Evolutionary conservation across 2,329 filamentous ascomycete species (phyloP).

Genomic region (Cercospora sojina): DNA sequence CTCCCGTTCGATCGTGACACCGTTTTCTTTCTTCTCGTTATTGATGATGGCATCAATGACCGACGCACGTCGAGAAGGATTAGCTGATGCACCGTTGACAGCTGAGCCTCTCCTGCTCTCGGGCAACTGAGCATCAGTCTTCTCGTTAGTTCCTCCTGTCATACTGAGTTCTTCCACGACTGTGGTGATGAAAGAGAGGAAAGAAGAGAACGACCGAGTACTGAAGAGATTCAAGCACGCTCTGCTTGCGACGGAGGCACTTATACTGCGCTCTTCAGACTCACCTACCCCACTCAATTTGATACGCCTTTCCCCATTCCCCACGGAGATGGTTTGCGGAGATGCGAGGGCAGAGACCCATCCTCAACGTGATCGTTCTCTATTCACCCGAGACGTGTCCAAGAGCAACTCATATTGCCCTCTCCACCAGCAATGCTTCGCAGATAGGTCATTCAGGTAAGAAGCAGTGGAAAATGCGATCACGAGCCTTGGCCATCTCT

Average conservation of each 20-base stretch:
- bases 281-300: background rate
- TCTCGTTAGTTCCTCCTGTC: background rate
- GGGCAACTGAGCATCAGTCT: background rate
- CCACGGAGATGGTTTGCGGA: background rate
- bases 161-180: background rate
- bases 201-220: background rate
- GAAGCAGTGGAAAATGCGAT: background rate
- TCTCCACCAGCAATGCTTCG: background rate
- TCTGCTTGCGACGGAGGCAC: background rate
- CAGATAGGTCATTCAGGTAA: background rate
- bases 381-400: background rate
- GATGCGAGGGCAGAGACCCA: background rate
- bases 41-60: background rate
- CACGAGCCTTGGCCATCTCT: background rate
- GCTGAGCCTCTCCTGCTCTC: background rate
- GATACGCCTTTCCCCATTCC: background rate
- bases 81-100: background rate
- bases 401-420: background rate
- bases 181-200: background rate
- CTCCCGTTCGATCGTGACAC: background rate
- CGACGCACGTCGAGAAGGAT: background rate
- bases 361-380: background rate
- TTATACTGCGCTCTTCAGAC: background rate
- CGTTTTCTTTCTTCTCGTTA: background rate
- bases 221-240: background rate